phyloP scores from a whole-genome alignment of 2,329 filamentous ascomycete species.

The Xylaria arbuscula region DNA sequence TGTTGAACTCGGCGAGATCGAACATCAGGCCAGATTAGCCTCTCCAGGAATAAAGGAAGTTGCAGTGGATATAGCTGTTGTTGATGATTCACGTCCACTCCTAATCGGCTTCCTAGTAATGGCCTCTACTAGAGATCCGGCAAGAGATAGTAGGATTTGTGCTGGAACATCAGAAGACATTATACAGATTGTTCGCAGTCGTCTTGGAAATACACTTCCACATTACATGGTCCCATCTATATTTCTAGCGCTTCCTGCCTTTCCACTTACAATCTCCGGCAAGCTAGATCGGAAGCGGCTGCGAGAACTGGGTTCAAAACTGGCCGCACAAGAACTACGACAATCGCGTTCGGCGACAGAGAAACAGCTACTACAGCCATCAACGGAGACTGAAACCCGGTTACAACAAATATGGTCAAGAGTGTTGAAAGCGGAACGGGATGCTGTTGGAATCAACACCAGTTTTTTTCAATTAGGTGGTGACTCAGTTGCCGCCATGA shows the following conservation, averaged over 20 bases:
- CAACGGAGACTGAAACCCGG: conserved; percentile 25
- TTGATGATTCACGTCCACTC: conserved; percentile 6
- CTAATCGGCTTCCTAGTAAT: conserved; percentile 20
- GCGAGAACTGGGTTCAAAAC: conserved; percentile 28
- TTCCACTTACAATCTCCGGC: conserved; percentile 35
- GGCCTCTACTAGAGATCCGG: not conserved
- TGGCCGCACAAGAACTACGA: conserved; percentile 11
- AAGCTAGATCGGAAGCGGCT: conserved; percentile 37
- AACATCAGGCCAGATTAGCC: conserved; percentile 24
- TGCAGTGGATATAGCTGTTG: conserved; percentile 37
- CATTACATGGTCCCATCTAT: conserved; percentile 37
- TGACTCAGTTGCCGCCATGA: conserved; percentile 36
- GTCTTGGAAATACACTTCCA: conserved; percentile 38
- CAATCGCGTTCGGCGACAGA: not conserved
- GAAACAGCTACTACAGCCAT: conserved; percentile 10
- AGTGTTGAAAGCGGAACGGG: conserved; percentile 25
- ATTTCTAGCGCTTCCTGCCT: conserved; percentile 23
- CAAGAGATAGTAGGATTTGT: not conserved
- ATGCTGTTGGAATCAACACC: conserved; percentile 6
- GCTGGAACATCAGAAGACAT: conserved; percentile 6
- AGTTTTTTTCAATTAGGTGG: conserved; percentile 32
- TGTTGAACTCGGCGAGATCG: conserved; percentile 54
- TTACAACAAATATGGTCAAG: conserved; percentile 27
- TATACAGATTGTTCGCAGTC: conserved; percentile 44
- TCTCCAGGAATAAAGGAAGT: conserved; percentile 40